These are phyloP conservation scores for Cnidoscolus chayamansa DNA, from an alignment of 441 rosid species.

Conservation along the genomic window DNA sequence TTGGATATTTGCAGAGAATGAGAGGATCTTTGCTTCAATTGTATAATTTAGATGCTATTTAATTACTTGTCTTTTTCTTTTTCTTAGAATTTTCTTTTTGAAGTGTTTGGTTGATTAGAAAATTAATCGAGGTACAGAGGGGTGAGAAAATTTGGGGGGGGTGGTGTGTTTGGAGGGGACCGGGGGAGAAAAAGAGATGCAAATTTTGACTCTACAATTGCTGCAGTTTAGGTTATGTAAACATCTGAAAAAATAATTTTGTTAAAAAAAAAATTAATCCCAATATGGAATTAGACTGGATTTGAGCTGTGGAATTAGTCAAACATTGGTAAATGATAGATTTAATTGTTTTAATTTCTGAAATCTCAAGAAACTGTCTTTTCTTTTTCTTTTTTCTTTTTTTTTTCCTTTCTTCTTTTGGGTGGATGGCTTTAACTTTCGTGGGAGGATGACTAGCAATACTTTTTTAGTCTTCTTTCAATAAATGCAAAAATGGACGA, in stretches of 20 bases:
- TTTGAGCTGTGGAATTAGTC: background rate
- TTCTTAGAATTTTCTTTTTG: background rate
- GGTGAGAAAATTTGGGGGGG: background rate
- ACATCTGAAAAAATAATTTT: background rate
- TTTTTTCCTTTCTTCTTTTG: too few relatives aligned
- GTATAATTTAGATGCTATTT: conserved; percentile 26
- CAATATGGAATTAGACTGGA: background rate
- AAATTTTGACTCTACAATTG: background rate
- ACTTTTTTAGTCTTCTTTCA: background rate
- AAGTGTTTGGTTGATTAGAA: conserved; percentile 12
- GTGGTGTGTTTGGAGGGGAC: too few relatives aligned
- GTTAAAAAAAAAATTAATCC: background rate
- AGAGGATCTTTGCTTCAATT: conserved; percentile 37
- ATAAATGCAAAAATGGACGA: conserved; percentile 3
- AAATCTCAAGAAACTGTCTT: too few relatives aligned
- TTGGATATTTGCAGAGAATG: conserved; percentile 36
- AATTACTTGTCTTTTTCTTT: background rate
- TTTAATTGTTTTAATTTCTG: too few relatives aligned
- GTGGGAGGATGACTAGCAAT: background rate
- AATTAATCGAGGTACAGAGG: background rate
- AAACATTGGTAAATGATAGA: background rate
- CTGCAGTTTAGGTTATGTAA: background rate
- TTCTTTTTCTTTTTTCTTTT: background rate
- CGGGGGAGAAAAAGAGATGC: background rate
- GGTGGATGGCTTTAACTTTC: too few relatives aligned